phyloP scores from a whole-genome alignment of 2,329 filamentous ascomycete species.

The Alternaria conjuncta region DNA sequence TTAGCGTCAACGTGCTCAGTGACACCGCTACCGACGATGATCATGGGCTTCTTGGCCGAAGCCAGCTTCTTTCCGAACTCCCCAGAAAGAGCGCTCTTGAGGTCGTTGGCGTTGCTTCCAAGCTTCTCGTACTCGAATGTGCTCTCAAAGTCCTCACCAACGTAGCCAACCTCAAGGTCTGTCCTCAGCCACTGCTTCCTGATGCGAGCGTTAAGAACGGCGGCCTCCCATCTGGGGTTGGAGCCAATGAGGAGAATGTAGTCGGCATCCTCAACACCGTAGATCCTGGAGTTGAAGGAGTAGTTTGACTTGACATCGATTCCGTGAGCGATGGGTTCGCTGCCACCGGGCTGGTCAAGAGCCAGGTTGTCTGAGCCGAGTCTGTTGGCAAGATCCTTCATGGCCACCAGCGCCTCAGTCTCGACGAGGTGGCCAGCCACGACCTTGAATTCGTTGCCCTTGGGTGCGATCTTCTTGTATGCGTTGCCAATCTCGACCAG shows the following conservation, averaged over 20 bases:
- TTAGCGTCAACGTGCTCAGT: conserved; percentile 91
- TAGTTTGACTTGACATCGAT: conserved; percentile 94
- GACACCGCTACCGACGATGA: conserved; percentile 90
- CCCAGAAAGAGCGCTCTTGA: conserved; percentile 86
- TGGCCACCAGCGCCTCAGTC: conserved; percentile 90
- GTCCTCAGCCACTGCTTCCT: conserved; percentile 97
- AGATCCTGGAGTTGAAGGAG: conserved; percentile 94
- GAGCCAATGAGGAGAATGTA: conserved; percentile 90
- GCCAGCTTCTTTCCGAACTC: conserved; percentile 92
- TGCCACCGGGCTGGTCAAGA: conserved; percentile 86
- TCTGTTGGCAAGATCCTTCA: conserved; percentile 97
- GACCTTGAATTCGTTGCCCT: conserved; percentile 94
- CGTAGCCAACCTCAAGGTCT: conserved; percentile 88
- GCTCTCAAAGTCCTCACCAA: conserved; percentile 89
- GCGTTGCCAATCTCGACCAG: conserved; percentile 84
- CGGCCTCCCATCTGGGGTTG: conserved; percentile 94
- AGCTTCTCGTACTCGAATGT: conserved; percentile 96
- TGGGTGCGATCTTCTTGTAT: conserved; percentile 78
- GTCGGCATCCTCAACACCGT: conserved; percentile 92
- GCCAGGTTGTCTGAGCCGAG: conserved; percentile 95
- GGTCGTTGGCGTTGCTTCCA: conserved; percentile 75
- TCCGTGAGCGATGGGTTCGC: conserved; percentile 85
- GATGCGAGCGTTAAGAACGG: conserved; percentile 93
- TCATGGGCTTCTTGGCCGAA: conserved; percentile 90
- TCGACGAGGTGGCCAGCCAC: conserved; percentile 91